Evolutionary conservation across 345 rosid genomes (phyloP).

Genomic region (Eucalyptus lansdowneana): DNA sequence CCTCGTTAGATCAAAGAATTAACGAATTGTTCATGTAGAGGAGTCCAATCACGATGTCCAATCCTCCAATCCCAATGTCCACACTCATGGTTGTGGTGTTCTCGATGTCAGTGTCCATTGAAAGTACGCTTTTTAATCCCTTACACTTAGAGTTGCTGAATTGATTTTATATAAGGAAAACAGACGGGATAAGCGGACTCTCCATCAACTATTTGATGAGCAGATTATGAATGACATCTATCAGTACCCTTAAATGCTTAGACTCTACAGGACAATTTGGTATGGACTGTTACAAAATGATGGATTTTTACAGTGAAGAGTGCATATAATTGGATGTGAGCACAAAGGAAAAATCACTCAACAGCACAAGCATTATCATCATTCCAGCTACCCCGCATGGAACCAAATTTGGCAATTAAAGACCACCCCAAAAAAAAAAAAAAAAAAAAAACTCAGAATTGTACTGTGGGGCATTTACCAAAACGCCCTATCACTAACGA

Average conservation of each 20-base stretch:
- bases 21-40: background rate
- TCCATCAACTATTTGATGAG: background rate
- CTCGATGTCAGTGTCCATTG: background rate
- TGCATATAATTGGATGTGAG: background rate
- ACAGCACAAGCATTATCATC: background rate
- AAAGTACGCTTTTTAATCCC: background rate
- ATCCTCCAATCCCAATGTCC: background rate
- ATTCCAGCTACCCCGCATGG: too few species aligned
- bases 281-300: too few species aligned
- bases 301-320: too few species aligned
- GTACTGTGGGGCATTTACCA: too few species aligned
- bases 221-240: background rate
- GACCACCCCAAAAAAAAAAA: too few species aligned
- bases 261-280: too few species aligned
- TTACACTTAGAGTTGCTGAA: background rate
- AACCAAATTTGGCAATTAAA: too few species aligned
- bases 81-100: background rate
- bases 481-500: too few species aligned
- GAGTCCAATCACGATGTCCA: fast-evolving
- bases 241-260: too few species aligned
- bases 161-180: background rate
- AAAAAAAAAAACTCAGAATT: too few species aligned
- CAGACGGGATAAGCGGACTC: background rate
- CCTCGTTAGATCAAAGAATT: too few species aligned
- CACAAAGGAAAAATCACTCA: background rate